Evolutionary conservation across 2,329 filamentous ascomycete species (phyloP).

Genomic region (Exophiala sp.): DNA sequence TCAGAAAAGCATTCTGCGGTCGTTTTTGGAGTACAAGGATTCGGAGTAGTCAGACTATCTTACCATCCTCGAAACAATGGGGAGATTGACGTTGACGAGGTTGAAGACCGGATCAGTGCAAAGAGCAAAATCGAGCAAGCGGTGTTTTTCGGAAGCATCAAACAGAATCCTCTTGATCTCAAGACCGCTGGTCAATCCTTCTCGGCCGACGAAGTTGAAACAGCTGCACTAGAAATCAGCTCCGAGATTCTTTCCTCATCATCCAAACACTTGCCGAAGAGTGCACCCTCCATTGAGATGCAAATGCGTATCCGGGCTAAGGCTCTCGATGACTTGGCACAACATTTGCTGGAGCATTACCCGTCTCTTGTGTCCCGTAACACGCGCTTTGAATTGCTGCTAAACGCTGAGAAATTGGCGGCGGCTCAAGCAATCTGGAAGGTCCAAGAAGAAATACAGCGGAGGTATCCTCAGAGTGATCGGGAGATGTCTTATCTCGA

Average conservation of each 20-base stretch:
- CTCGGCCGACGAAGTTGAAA: conserved; percentile 61
- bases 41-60: conserved; percentile 49
- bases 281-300: conserved; percentile 70
- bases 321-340: conserved; percentile 69
- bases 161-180: conserved; percentile 84
- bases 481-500: conserved; percentile 65
- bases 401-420: conserved; percentile 82
- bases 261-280: conserved; percentile 65
- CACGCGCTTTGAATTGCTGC: conserved; percentile 75
- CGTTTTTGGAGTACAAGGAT: conserved; percentile 52
- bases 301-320: conserved; percentile 68
- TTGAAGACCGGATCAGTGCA: conserved; percentile 56
- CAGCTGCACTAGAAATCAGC: conserved; percentile 73
- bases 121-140: conserved; percentile 91
- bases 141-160: conserved; percentile 79
- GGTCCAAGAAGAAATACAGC: conserved; percentile 64
- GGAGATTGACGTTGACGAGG: conserved; percentile 45
- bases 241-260: conserved; percentile 72
- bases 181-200: conserved; percentile 63
- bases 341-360: conserved; percentile 61
- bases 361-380: conserved; percentile 57
- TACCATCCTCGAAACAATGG: conserved; percentile 32
- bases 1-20: conserved; percentile 39
- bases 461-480: conserved; percentile 50
- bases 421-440: conserved; percentile 76